Conservation (phyloP, 1,284 basidiomycete species). For the Ceratobasidium sp. region DNA sequence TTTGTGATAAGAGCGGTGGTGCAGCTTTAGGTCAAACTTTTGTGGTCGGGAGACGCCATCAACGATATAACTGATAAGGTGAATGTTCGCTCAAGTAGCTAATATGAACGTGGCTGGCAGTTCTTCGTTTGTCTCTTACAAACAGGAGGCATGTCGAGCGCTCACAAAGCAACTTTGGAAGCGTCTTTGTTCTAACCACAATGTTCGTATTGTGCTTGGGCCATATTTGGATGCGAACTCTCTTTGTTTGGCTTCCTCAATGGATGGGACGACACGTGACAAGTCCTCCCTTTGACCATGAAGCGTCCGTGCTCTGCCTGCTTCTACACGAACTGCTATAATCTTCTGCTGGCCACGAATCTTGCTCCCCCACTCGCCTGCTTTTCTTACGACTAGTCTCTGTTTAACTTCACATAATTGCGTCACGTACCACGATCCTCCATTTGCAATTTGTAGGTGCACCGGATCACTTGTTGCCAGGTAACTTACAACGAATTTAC, state of each 20-base stretch:
- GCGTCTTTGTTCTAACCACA: background rate
- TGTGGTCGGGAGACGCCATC: too few relatives aligned
- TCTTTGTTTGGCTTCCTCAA: conserved; percentile 20
- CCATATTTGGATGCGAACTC: background rate
- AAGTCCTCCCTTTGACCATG: conserved; percentile 37
- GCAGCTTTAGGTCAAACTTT: too few relatives aligned
- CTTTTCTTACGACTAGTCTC: conserved; percentile 1
- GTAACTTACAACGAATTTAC: conserved; percentile 7
- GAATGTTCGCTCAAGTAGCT: too few relatives aligned
- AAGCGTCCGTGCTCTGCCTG: conserved; percentile 3
- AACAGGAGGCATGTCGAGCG: too few relatives aligned
- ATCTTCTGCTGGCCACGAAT: conserved; percentile 10
- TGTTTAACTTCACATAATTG: conserved; percentile 7
- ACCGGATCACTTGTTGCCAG: conserved; percentile 22
- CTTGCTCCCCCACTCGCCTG: background rate
- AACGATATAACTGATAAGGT: too few relatives aligned
- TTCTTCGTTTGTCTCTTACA: too few relatives aligned
- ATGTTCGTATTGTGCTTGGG: too few relatives aligned
- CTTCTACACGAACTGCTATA: conserved; percentile 20
- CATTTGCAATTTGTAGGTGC: conserved; percentile 33
- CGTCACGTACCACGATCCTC: conserved; percentile 10
- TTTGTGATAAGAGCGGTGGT: too few relatives aligned
- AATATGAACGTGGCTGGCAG: too few relatives aligned
- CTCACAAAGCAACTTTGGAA: too few relatives aligned
- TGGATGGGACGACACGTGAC: conserved; percentile 32